Base-by-base conservation (phyloP, 2,329 filamentous ascomycete species). In the Ophiostoma ips region DNA sequence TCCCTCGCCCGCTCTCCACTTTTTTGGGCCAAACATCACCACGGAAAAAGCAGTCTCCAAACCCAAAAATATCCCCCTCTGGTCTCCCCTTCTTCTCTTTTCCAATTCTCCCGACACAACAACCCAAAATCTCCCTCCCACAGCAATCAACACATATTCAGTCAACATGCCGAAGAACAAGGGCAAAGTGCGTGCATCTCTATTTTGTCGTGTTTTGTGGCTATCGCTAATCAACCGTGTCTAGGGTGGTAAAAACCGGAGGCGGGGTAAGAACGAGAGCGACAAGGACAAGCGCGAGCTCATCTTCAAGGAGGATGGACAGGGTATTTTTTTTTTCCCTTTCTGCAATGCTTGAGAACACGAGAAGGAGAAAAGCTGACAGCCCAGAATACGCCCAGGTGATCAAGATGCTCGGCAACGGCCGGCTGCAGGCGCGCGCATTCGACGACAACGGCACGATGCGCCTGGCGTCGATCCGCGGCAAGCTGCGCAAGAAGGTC, bases 211-310 rank as follows among this genome's bases (percentile, higher is more conserved):
- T n/a, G n/a, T n/a, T n/a, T n/a, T n/a, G n/a, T n/a, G n/a, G n/a
- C n/a, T n/a, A n/a, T n/a, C n/a, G n/a, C n/a, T n/a, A n/a, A n/a
- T n/a, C n/a, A n/a, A n/a, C n/a, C n/a, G n/a, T 16, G 2, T 19
- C 37, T 41, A 57, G 90, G 56, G 90, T 70, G 90, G 90, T 74
- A 96, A 96, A 79, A 96, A 96, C 74, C 77, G 90, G 71, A 84
- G 90, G 80, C 81, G 92, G 73, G 90, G 90, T 72, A 96, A 95
- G 84, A 94, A 94, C 79, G 87, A 94, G 74, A 94, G 92, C 72
- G 92, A 96, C 76, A 94, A 95, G 66, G 89, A 95, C 75, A 95
- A 95, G 78, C 89, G 90, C 69, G 90, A 96, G 70, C 78, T 96
- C 63, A 90, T 87, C 64, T 96, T 96, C 82, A 95, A 95, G 73